Conservation (phyloP, 164 flowering plant genomes). For the Echeveria elegans region DNA sequence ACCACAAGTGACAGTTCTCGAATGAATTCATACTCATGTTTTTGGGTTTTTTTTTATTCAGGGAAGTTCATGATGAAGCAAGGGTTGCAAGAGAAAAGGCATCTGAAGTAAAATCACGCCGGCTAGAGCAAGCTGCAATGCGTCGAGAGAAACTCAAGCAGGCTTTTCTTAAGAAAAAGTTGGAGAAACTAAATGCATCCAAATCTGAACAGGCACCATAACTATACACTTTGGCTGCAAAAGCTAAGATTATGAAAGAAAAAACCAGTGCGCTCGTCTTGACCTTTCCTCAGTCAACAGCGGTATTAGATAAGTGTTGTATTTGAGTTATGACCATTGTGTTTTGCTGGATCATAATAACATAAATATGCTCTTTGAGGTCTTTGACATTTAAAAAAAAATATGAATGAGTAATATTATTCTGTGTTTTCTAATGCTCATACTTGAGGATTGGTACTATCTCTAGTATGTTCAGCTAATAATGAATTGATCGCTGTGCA, state of each 20-base stretch:
- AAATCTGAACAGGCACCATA: slow-evolving; percentile 27
- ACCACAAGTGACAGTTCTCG: too few species aligned
- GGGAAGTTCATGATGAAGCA: slow-evolving; percentile 93
- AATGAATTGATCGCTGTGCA: too few species aligned
- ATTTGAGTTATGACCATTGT: not conserved
- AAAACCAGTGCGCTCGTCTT: not conserved
- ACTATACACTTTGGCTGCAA: not conserved
- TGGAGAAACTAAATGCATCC: slow-evolving; percentile 63
- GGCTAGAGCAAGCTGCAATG: slow-evolving; percentile 71
- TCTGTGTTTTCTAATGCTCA: not conserved
- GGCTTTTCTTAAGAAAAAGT: slow-evolving; percentile 69
- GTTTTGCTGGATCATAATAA: not conserved
- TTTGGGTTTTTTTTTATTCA: slow-evolving; percentile 20
- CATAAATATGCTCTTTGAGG: not conserved
- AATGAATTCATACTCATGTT: not conserved
- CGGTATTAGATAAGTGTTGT: not conserved
- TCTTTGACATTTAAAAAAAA: not conserved
- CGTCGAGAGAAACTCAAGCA: slow-evolving; percentile 84
- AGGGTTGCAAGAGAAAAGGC: slow-evolving; percentile 73
- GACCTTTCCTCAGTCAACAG: not conserved
- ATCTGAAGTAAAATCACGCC: slow-evolving; percentile 50
- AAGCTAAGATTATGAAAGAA: not conserved
- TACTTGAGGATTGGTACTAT: not conserved
- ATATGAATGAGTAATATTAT: not conserved
- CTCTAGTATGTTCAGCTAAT: too few species aligned